Percentiles rank a stretch among this genome's conserved stretches.
These are phyloP conservation scores for Termitomyces sp. DNA, from an alignment of 768 basidiomycete genomes.

Conservation along the genomic window DNA sequence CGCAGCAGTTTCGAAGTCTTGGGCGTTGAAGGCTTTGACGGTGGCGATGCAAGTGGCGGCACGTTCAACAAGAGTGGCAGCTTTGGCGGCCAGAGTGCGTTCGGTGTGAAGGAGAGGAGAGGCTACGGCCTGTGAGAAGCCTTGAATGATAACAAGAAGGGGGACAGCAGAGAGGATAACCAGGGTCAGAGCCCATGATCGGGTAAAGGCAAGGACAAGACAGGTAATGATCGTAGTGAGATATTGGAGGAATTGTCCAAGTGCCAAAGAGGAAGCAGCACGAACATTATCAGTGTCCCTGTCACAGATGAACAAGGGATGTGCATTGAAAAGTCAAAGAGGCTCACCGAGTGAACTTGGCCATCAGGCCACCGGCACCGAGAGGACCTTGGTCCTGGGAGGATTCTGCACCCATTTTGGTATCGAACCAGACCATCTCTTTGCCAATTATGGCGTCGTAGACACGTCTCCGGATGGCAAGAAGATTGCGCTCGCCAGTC, in stretches of 20 bases:
- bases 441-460: slow-evolving; percentile 64
- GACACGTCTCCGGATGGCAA: slow-evolving; percentile 62
- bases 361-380: slow-evolving; percentile 90
- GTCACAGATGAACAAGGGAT: not conserved
- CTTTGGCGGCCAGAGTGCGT: slow-evolving; percentile 60
- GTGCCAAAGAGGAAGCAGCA: slow-evolving; percentile 73
- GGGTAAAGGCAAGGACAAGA: slow-evolving; percentile 76
- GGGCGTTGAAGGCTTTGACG: slow-evolving; percentile 91
- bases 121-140: slow-evolving; percentile 65
- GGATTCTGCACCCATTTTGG: slow-evolving; percentile 60
- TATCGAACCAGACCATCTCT: slow-evolving; percentile 91
- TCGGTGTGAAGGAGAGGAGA: slow-evolving; percentile 67
- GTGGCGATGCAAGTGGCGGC: slow-evolving; percentile 75
- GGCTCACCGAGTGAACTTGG: slow-evolving; percentile 78
- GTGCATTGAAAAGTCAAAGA: not conserved
- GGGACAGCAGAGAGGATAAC: slow-evolving; percentile 93
- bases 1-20: slow-evolving; percentile 40
- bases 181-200: slow-evolving; percentile 81
- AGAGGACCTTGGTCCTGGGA: slow-evolving; percentile 45
- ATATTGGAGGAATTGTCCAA: slow-evolving; percentile 78
- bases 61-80: slow-evolving; percentile 78
- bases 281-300: slow-evolving; percentile 97
- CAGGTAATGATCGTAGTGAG: slow-evolving; percentile 75
- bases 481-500: slow-evolving; percentile 77
- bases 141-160: slow-evolving; percentile 71